Evolutionary conservation across 441 rosid genomes (phyloP), one percentile per base, ranked within the genome.

Genomic region (Dalechampia spathulata): DNA sequence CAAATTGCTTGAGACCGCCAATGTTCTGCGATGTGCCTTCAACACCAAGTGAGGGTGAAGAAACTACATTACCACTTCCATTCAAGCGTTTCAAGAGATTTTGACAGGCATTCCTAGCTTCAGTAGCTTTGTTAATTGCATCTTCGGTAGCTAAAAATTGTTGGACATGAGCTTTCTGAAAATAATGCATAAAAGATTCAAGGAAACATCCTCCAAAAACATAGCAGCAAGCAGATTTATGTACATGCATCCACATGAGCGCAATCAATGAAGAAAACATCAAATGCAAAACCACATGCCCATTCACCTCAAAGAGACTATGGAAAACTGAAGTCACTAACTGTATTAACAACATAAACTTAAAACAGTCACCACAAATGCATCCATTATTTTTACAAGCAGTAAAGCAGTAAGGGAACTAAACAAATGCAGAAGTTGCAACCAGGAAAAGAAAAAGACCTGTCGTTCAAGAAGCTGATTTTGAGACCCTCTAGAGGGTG

Each of bases 381-480:
- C 42, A 38, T 14, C 16, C 16, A 15, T 17, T 9, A 34, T 14
- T 38, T 38, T 39, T 39, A 39, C 19, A 39, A 39, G 17, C 19
- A 14, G 16, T 39, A 39, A 19, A 49, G 57, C 61, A 48, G 47
- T 58, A 36, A 21, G 48, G 32, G 32, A 54, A 16, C n/a, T 19
- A 64, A 4, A 59, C 23, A 41, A 20, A 65, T 16, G 39, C 41
- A 56, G 45, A 46, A 58, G 45, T 51, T 39, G 28, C 6, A 12
- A 47, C 52, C 43, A 37, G 43, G 45, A 62, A 72, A 62, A 32
- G 63, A 63, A 54, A 58, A 59, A 65, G 44, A 88, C 91, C 84
- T 91, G 98, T 82, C 96, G 82, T 75, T 91, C 91, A 62, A 84
- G 95, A 72, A 88, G 96, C 68, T 86, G 96, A 69, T 88, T 86